Base-by-base conservation (phyloP, 2,329 filamentous ascomycete species). In the Penicillium capsulatum region DNA sequence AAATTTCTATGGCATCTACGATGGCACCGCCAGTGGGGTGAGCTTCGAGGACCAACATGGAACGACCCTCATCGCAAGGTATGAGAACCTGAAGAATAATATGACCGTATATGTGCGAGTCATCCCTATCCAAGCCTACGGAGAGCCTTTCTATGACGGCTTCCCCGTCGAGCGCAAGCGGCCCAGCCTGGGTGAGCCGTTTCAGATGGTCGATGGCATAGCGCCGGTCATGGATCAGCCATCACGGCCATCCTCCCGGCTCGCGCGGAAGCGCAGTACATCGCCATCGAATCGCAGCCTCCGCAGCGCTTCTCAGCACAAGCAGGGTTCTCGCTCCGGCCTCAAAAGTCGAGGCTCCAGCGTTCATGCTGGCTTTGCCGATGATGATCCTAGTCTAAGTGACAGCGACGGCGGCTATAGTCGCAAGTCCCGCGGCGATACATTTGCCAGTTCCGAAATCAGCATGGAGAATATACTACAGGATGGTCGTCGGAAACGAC, bases 381-480 rank as follows among this genome's bases (percentile, higher is more conserved):
- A 94, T 48, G 87, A 94, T 50, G 79, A 74, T 53, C 82, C 82
- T 55, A 83, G 81, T 46, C 92, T 92, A 65, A 94, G 87, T 68
- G 94, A 90, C 65, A 90, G 86, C 54, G 89, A 95, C 51, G 84
- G 82, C 45, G 86, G 83, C 17, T 79, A 85, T 46, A 84, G 84
- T 43, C 83, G 85, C 57, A 85, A 85, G 64, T 79, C 77, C 55
- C 89, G 86, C 65, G 81, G 75, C 50, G 90, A 96, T 58, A 84
- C 88, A 50, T 80, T 95, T 57, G 89, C 87, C 34, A 96, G 88
- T 63, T 94, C 92, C 11, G 92, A 98, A 55, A 98, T 98, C 60
- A 97, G 91, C 64, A 80, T 96, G 54, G 90, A 96, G 55, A 98
- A 98, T 64, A 97, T 98, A 66, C 86, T 98, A 46, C 91, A 97